Evolutionary conservation across 192 early-diverging fungal genomes (phyloP), one percentile per base, ranked within the genome.

Genomic region (Bifiguratus adelaidae): DNA sequence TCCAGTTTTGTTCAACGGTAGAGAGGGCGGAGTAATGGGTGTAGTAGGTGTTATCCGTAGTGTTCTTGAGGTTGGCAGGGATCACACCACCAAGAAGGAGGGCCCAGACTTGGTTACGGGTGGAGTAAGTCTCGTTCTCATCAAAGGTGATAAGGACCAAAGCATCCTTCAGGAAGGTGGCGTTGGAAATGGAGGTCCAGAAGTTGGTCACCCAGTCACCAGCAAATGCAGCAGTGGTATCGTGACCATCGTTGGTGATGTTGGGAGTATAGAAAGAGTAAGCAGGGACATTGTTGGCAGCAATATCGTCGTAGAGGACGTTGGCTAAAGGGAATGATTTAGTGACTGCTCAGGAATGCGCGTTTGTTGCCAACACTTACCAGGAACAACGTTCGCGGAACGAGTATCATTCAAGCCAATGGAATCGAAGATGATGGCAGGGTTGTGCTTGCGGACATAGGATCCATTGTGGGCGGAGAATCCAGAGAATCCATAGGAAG

Each of bases 401-500:
- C 75, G 63, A 26, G 68, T 44, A 3, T 67, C 1, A 63, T 74
- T 73, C 40, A 9, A 45, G 20, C 54, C 46, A 35, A 85, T 73
- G 35, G 45, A 46, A 26, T 42, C 71, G 51, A 73, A 73, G 28
- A 56, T 65, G 30, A 78, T 63, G 55, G 83, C 80, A 1, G 83
- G 83, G 63, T 77, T 78, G 70, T 85, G 83, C 58, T 83, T 85
- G 44, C 83, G 62, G 44, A 53, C 47, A 60, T 80, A 80, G 11
- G 69, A 33, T 16, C 15, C 36, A 23, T 29, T 50, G 19, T 50
- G 16, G 24, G 16, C 13, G 18, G 16, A 20, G 38, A 27, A 52
- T 8, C 50, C 56, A 47, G 56, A 41, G 37, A 30, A 59, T 26
- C 56, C 56, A 42, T 42, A 34, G 2, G 24, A 41, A 30, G 56